Evolutionary conservation across 208 protist genomes (phyloP), one percentile per base, ranked within the genome.

Genomic region (Phytomonas francai): DNA sequence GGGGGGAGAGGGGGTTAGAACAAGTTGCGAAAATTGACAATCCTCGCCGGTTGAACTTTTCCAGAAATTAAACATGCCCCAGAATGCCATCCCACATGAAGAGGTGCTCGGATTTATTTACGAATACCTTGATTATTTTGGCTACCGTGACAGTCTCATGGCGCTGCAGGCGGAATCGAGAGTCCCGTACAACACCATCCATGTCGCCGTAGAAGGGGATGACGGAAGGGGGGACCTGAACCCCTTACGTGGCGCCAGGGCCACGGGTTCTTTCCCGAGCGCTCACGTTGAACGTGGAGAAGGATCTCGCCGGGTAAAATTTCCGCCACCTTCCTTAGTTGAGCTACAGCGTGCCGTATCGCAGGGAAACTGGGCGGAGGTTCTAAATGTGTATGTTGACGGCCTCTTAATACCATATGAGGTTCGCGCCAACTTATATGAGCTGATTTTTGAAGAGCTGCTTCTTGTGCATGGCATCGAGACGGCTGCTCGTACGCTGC

Each of bases 401-500:
- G 72, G 71, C 3, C 71, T 91, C 0, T 73, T 93, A 0, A 76
- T 95, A 4, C 85, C 89, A 0, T 70, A 84, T 59, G 87, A 91
- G 57, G 71, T 93, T 16, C 76, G 85, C 56, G 77, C 81, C 45
- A 71, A 66, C 4, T 54, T 95, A 7, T 95, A 95, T 63, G 87
- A 92, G 65, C 73, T 80, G 16, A 88, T 95, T 34, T 77, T 95
- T 54, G 81, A 92, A 57, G 89, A 95, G 68, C 72, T 92, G 66
- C 75, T 95, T 22, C 71, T 80, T 25, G 61, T 93, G 28, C 81
- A 87, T 45, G 76, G 82, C 1, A 75, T 93, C 59, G 63, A 78
- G 0, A 71, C 81, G n/a, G 86, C 87, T 2, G 87, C 87, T 19
- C 75, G 79, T 28, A 81, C 85, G n/a, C 74, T 95, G n/a, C 78